phyloP scores from a whole-genome alignment of 1,139 yeast genomes.

The Protomyces inouyei region DNA sequence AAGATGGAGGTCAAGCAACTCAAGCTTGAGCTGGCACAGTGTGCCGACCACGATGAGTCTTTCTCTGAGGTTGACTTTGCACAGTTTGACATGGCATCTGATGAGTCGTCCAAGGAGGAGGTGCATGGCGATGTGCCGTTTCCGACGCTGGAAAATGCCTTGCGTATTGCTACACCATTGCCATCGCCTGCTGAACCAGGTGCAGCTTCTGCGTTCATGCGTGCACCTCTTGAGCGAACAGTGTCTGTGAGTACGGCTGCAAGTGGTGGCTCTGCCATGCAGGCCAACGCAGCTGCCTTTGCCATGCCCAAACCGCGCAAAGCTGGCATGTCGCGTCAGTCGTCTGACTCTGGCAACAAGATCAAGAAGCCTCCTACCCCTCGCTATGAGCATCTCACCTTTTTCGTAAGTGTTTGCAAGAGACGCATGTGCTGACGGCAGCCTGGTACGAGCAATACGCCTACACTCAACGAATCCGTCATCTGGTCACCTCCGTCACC shows the following conservation, averaged over 20 bases:
- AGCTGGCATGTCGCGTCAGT: not conserved
- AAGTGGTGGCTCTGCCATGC: not conserved
- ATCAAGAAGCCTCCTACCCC: not conserved
- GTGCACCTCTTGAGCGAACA: not conserved
- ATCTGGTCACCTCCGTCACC: slow-evolving; percentile 13
- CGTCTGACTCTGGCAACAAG: not conserved
- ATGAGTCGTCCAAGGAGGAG: not conserved
- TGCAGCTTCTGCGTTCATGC: slow-evolving; percentile 17
- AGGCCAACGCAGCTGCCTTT: not conserved
- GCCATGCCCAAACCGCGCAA: not conserved
- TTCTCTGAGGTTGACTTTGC: not conserved
- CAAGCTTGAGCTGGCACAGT: not conserved
- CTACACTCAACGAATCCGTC: not conserved
- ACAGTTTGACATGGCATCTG: not conserved
- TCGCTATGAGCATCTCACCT: not conserved
- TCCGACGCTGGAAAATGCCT: not conserved
- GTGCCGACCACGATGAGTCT: not conserved
- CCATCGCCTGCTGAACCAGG: slow-evolving; percentile 22
- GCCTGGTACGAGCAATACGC: slow-evolving; percentile 4
- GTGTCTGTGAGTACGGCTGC: not conserved
- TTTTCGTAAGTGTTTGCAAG: not conserved
- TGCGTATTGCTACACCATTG: slow-evolving; percentile 14
- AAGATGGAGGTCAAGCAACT: not conserved
- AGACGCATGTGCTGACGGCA: not conserved
- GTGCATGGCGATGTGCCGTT: not conserved